Conservation (phyloP, 768 basidiomycete genomes). For the Porpolomopsis calyptriformis region DNA sequence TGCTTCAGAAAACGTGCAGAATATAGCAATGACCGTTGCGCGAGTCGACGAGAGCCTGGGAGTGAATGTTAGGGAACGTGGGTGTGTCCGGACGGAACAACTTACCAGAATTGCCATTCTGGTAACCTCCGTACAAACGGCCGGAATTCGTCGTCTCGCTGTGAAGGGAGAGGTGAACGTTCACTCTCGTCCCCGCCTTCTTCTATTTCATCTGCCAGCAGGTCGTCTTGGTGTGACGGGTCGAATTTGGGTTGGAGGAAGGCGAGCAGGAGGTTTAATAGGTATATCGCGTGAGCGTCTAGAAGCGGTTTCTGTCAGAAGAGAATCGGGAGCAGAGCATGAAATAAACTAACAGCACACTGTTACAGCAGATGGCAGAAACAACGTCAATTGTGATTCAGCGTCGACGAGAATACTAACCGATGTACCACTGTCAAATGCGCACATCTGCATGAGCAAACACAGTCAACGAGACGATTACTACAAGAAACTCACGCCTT, state of each 20-base stretch:
- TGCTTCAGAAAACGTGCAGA: slow-evolving; percentile 70
- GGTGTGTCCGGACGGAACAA: slow-evolving; percentile 6
- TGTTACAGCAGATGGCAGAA: slow-evolving; percentile 15
- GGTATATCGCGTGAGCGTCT: slow-evolving; percentile 86
- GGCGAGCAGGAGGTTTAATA: slow-evolving; percentile 90
- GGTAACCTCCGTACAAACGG: slow-evolving; percentile 94
- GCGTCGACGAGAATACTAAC: slow-evolving; percentile 34
- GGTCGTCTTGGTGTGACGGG: slow-evolving; percentile 87
- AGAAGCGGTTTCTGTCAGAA: not conserved
- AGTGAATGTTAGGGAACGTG: not conserved
- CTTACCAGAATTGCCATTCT: slow-evolving; percentile 93
- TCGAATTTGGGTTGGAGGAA: slow-evolving; percentile 98
- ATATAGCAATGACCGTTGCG: slow-evolving; percentile 71
- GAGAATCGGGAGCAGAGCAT: slow-evolving; percentile 3
- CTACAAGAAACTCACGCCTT: slow-evolving; percentile 61
- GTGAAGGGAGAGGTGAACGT: slow-evolving; percentile 51
- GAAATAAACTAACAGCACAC: slow-evolving; percentile 54
- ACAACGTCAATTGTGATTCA: not conserved
- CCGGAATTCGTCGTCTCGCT: slow-evolving; percentile 86
- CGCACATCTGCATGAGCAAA: slow-evolving; percentile 4
- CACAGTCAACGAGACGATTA: slow-evolving; percentile 4
- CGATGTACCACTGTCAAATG: slow-evolving; percentile 75
- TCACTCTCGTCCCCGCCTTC: slow-evolving; percentile 62
- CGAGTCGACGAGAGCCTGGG: slow-evolving; percentile 83
- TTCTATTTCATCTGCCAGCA: slow-evolving; percentile 90